phyloP scores from a whole-genome alignment of 202 grass and related monocot genomes.

The Schoenoplectus triqueter region DNA sequence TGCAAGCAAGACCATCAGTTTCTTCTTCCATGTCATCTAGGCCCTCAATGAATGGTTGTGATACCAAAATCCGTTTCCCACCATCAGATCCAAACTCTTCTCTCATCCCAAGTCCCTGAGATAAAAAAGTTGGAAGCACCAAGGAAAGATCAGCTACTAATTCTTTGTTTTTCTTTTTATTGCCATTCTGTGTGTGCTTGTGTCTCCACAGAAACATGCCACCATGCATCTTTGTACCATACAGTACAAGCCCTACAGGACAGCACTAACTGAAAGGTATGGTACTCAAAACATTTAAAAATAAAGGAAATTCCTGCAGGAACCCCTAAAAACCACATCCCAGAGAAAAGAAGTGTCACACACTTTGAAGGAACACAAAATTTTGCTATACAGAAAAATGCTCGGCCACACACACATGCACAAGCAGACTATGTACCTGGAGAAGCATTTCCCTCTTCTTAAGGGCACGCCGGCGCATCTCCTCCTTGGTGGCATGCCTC shows the following conservation, averaged over 20 bases:
- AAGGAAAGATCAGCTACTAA: background rate
- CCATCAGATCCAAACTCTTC: constrained; percentile 88
- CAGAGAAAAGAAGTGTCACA: background rate
- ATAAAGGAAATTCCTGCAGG: background rate
- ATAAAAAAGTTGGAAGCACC: constrained; percentile 11
- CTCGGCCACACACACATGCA: constrained; percentile 24
- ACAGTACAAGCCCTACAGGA: background rate
- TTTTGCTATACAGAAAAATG: background rate
- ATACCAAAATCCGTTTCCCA: constrained; percentile 84
- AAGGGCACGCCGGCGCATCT: constrained; percentile 86
- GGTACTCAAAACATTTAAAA: background rate
- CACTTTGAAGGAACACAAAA: background rate
- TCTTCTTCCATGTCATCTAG: constrained; percentile 95
- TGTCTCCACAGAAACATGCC: background rate
- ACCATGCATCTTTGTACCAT: constrained; percentile 11
- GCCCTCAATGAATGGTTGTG: constrained; percentile 90
- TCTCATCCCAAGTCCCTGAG: constrained; percentile 82
- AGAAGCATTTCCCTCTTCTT: constrained; percentile 86
- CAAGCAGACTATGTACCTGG: constrained; percentile 47
- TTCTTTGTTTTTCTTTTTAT: background rate
- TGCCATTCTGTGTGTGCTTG: background rate
- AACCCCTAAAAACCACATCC: background rate
- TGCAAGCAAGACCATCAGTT: constrained; percentile 87
- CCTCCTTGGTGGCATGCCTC: constrained; percentile 84
- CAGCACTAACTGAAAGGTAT: constrained; percentile 1